phyloP scores from a whole-genome alignment of 2,329 filamentous ascomycete genomes.

The Beauveria australis region DNA sequence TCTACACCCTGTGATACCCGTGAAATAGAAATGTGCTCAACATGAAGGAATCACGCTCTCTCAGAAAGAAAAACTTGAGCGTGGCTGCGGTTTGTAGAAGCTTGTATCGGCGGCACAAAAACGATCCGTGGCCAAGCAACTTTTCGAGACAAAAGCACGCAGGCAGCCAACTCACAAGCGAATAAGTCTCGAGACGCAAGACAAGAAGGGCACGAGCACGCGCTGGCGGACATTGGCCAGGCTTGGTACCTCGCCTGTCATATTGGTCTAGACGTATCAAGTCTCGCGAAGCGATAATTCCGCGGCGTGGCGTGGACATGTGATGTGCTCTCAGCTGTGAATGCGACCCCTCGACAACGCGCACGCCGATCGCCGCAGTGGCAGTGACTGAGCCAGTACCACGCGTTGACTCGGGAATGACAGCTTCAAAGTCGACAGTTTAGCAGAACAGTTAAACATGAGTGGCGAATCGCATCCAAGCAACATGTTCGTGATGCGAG shows the following conservation, averaged over 20 bases:
- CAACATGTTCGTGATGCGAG: neutral
- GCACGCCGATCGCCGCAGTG: neutral
- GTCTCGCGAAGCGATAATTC: neutral
- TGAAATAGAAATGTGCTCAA: too few species aligned
- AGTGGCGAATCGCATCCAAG: neutral
- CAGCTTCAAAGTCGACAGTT: neutral
- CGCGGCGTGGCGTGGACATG: neutral
- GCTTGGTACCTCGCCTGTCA: neutral
- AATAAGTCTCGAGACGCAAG: too few species aligned
- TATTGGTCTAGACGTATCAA: neutral
- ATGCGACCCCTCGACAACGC: too few species aligned
- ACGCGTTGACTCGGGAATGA: neutral
- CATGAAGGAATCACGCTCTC: too few species aligned
- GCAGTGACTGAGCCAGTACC: neutral
- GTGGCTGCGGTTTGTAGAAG: too few species aligned
- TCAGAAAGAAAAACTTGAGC: too few species aligned
- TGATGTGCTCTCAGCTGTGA: neutral
- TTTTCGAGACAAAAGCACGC: too few species aligned
- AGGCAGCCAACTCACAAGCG: too few species aligned
- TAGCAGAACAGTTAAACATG: neutral
- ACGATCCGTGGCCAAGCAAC: too few species aligned
- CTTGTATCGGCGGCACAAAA: too few species aligned
- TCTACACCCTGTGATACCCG: too few species aligned
- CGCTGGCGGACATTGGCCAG: neutral
- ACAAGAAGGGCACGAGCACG: neutral